phyloP scores from a whole-genome alignment of 306 rosid genomes.

The Crataegus laevigata region DNA sequence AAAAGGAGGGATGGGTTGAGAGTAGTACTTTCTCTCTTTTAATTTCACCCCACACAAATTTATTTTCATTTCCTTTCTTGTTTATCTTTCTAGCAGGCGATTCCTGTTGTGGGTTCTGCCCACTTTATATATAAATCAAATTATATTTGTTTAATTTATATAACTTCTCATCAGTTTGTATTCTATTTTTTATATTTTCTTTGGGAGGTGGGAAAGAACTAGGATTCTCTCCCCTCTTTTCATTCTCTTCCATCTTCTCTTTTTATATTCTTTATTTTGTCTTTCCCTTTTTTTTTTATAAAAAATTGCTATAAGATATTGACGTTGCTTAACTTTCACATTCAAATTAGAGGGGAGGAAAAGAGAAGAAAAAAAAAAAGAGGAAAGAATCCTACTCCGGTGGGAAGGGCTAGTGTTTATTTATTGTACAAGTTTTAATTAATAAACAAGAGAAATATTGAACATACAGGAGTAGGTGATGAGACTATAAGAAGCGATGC shows the following conservation, averaged over 20 bases:
- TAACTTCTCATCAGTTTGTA: neutral
- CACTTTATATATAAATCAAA: constrained; percentile 7
- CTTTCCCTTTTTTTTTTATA: too few relatives aligned
- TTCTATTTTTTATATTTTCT: constrained; percentile 8
- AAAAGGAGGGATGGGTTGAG: neutral
- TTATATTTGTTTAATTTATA: neutral
- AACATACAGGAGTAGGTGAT: constrained; percentile 39
- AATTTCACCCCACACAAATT: constrained; percentile 5
- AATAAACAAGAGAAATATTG: neutral
- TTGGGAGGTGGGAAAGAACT: constrained; percentile 30
- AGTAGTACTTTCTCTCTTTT: neutral
- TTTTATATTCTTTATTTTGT: too few relatives aligned
- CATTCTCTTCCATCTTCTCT: too few relatives aligned
- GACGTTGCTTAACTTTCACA: too few relatives aligned
- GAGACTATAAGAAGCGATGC: constrained; percentile 63
- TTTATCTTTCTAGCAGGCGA: constrained; percentile 55
- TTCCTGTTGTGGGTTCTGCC: constrained; percentile 59
- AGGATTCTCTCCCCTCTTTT: too few relatives aligned
- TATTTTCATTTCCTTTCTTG: constrained; percentile 47
- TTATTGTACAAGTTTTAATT: constrained; percentile 1
- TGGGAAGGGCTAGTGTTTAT: constrained; percentile 1
- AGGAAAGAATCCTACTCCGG: too few relatives aligned
- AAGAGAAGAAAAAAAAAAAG: too few relatives aligned
- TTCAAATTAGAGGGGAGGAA: too few relatives aligned
- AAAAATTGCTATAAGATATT: too few relatives aligned